Base-by-base conservation (phyloP, 1,284 basidiomycete species). In the Neolentinus lepideus region DNA sequence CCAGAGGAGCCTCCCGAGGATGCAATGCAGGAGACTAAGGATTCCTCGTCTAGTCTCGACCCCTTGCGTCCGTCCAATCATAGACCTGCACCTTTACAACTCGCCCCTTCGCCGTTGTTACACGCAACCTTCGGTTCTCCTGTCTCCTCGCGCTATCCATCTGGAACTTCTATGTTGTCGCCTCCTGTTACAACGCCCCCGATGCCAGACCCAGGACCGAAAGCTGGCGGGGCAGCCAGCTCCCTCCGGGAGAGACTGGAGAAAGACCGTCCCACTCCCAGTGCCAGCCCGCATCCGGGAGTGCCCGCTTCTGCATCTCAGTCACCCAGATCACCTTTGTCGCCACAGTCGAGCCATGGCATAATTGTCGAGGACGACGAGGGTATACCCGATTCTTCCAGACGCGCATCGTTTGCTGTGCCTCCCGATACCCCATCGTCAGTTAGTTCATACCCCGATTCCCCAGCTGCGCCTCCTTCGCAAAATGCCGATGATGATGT, bases 41-140 rank as follows among this genome's bases (percentile, higher is more conserved):
- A n/a, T 16, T 16, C 51, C 16, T 14, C 29, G 16, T 26, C 27
- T 12, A 26, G 27, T 24, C 33, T n/a, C 12, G 21, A 16, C 6
- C 26, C 19, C 4, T 52, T 21, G 3, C 33, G 29, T 21, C 6
- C 51, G 10, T 6, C 21, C 6, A 52, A 35, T 6, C 25, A 52
- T n/a, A 16, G 51, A 36, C 51, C 51, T 19, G 26, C 51, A n/a
- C 19, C 35, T 19, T 25, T 47, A n/a, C 3, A 55, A 14, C 21
- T 25, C 52, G 38, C 16, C 33, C 58, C 59, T 21, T 63, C 61
- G 11, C 61, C 64, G 10, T 52, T 62, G 2, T 57, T 63, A 14
- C 60, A 60, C 36, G 61, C 65, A 26, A 73, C 69, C 1, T 83
- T 81, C 71, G 75, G 71, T 9, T 77, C 78, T 3, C 75, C 78